Base-by-base conservation (phyloP, 2,329 filamentous ascomycete species). In the Scleromitrula shiraiana region DNA sequence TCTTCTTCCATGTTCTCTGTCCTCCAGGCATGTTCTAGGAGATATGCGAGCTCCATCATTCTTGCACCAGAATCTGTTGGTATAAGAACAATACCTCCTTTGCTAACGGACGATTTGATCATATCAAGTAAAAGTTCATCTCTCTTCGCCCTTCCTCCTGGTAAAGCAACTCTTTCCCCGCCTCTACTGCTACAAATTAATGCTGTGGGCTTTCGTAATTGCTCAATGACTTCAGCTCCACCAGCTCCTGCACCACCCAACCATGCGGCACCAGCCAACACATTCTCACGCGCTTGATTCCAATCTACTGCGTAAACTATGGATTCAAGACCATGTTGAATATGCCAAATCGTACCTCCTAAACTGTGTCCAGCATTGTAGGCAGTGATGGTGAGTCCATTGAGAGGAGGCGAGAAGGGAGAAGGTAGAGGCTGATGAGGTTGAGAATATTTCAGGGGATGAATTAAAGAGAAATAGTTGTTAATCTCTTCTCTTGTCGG, bases 231-330 rank as follows among this genome's bases (percentile, higher is more conserved):
- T 63, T 96, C 89, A 7, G 87, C 84, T 17, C 88, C 87, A 33
- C 87, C 87, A 0, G 79, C 80, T 24, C 83, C 86, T 19, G 83
- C 82, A 5, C 88, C 87, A 38, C 88, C 88, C 35, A 98, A 75
- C 88, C 93, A 97, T 22, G 91, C 89, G 19, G 93, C 93, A 53
- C 91, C 91, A 0, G 91, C 83, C 51, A 95, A 82, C 14, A 97
- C 89, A 67, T 95, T 95, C 65, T 98, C 93, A 57, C 88, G 81
- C n/a, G 86, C 88, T 67, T 96, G 90, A 59, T 96, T 96, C 93
- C 93, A 98, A 62, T 97, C 91, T 15, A 96, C 88, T 0, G 93
- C 91, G 61, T 98, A 97, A 1, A 98, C 90, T 35, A 98, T 91
- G 1, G 90, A 96, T 65, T 98, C 93, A 63, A 96, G 77, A 0